phyloP scores from a whole-genome alignment of 148 eudicot genomes.

The Heliosperma pusillum region DNA sequence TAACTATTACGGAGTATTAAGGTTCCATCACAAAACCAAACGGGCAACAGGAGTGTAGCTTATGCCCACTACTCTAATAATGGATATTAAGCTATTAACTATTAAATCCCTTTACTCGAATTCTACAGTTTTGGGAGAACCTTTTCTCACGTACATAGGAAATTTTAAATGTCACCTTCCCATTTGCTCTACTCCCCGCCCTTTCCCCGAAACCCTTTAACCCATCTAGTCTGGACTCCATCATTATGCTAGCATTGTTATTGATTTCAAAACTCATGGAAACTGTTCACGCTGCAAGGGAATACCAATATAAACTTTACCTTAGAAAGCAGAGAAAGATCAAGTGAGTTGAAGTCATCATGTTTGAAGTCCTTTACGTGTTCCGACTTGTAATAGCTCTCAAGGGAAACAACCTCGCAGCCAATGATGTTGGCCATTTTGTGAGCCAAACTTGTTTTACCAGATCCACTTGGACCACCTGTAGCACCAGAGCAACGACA shows the following conservation, averaged over 20 bases:
- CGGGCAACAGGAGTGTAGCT: background rate
- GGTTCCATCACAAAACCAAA: background rate
- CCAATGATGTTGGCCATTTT: constrained; percentile 99
- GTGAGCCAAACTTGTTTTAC: constrained; percentile 99
- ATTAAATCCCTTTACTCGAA: background rate
- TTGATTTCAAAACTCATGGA: background rate
- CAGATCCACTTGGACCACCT: constrained; percentile 99
- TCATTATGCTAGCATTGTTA: background rate
- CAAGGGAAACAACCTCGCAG: constrained; percentile 96
- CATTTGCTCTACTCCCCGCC: too few relatives aligned
- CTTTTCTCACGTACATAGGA: background rate
- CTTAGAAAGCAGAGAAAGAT: constrained; percentile 82
- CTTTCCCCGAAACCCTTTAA: background rate
- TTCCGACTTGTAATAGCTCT: constrained; percentile 89
- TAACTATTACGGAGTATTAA: too few relatives aligned
- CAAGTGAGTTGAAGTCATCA: constrained; percentile 92
- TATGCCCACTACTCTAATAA: background rate
- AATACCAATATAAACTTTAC: constrained; percentile 31
- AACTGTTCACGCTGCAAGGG: background rate
- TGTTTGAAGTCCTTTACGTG: constrained; percentile 90
- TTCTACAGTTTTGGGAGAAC: background rate
- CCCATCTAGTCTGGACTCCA: background rate
- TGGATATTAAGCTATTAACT: background rate
- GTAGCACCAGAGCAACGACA: constrained; percentile 20
- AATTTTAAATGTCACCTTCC: background rate